Conservation (phyloP, 352 stramenopile species). For the Pythium dissotocum region DNA sequence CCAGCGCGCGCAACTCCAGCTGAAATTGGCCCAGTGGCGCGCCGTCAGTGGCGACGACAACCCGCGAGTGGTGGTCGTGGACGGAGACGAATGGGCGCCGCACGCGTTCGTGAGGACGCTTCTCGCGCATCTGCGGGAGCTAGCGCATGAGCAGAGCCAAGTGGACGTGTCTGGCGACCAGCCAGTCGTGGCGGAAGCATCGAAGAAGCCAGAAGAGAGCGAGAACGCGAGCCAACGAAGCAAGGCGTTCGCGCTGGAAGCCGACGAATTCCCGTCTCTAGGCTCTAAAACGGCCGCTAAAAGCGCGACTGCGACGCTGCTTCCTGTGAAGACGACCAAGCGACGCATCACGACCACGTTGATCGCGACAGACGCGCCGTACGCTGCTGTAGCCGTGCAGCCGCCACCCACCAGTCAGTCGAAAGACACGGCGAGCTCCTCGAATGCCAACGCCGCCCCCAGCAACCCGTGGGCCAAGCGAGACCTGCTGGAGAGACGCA, state of each 20-base stretch:
- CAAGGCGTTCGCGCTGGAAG: constrained; percentile 9
- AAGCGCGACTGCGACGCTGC: not conserved
- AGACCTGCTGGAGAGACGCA: constrained; percentile 49
- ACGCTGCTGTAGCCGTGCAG: constrained; percentile 14
- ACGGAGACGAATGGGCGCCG: constrained; percentile 13
- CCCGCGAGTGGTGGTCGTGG: not conserved
- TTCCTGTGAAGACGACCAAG: constrained; percentile 13
- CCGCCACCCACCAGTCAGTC: constrained; percentile 2
- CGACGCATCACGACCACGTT: constrained; percentile 28
- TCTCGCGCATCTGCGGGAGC: constrained; percentile 9
- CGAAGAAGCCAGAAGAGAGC: not conserved
- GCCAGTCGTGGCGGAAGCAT: not conserved
- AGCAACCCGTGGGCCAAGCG: constrained; percentile 40
- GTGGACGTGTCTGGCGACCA: not conserved
- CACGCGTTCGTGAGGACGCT: constrained; percentile 13
- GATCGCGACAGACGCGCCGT: constrained; percentile 15
- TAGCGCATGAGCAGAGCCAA: constrained; percentile 18
- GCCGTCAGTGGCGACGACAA: constrained; percentile 1
- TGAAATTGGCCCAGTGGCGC: constrained; percentile 9
- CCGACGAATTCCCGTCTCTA: constrained; percentile 19
- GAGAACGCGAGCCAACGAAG: not conserved
- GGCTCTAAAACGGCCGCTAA: not conserved
- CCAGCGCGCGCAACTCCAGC: constrained; percentile 8
- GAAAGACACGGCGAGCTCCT: not conserved
- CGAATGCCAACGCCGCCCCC: not conserved